Conservation (phyloP, 208 protist species). For the Entamoeba dispar region DNA sequence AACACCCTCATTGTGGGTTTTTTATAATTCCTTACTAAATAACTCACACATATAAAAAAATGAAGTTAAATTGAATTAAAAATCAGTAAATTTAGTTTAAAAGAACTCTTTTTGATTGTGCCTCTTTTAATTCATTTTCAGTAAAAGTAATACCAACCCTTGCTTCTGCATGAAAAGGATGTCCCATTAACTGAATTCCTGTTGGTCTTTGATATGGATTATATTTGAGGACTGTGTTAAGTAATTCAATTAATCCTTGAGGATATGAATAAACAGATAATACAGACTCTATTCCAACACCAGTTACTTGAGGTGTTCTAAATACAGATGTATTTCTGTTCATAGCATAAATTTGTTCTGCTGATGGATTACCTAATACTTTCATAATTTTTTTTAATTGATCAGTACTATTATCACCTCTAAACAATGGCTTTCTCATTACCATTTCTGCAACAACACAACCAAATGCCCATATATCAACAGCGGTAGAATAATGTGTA, state of each 20-base stretch:
- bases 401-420: constrained; percentile 42
- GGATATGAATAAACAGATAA: neutral
- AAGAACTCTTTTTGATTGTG: too few species aligned
- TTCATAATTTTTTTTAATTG: constrained; percentile 37
- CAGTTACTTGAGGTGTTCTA: neutral
- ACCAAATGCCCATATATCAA: constrained; percentile 89
- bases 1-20: neutral
- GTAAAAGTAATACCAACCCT: neutral
- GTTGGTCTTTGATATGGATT: neutral
- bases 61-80: too few species aligned
- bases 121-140: neutral
- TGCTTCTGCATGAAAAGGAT: neutral
- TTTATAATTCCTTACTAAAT: neutral
- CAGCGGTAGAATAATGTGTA: constrained; percentile 11
- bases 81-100: too few species aligned
- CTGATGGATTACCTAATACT: constrained; percentile 26
- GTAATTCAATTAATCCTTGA: neutral
- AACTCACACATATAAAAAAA: neutral
- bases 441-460: constrained; percentile 85
- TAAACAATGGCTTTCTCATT: constrained; percentile 68
- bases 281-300: neutral
- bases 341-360: constrained; percentile 27
- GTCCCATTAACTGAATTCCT: neutral
- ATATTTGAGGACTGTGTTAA: neutral
- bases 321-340: neutral